Evolutionary conservation across 805 yeast species (phyloP), one percentile per base, ranked within the genome.

Genomic region (Starmera pachycereana): DNA sequence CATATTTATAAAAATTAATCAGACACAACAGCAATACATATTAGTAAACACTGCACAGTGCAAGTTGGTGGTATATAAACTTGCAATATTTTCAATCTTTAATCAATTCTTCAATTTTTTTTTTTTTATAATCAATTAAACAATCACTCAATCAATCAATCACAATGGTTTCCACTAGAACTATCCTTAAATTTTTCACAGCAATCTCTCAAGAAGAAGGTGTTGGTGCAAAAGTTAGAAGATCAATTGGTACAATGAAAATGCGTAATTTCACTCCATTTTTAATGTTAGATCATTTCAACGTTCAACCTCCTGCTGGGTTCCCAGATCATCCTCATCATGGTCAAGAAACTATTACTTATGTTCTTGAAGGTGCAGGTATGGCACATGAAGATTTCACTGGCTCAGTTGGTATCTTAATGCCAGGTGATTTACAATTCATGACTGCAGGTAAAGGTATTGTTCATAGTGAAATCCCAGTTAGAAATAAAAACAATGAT

Each of bases 371-470:
- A 37, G 90, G 90, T 32, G 74, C 71, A 47, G 27, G 27, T 22
- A 62, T 83, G 60, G 82, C 85, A 6, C 94, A 83, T 56, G 88
- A 81, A 54, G 96, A 88, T 57, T 85, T 87, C 61, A 83, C 94
- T 2, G 95, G 95, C 1, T 65, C 81, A n/a, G 69, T 72, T 39
- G 96, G 95, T 41, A 68, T 84, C 8, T 62, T 88, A 39, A 69
- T 73, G 45, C 76, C 86, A 8, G 96, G 95, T 42, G 96, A 87
- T 57, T 65, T 88, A 48, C 96, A 87, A 59, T 86, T 87, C 59
- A 87, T 87, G 96, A 87, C 95, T 25, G 95, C 96, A 6, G 96
- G 95, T 44, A 73, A 72, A 50, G 96, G 94, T 38, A 76, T 86
- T 31, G 83, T 83, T 40, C 96, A 86, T 58, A 73, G 87, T 3